Evolutionary conservation across 1,284 basidiomycete species (phyloP).

Genomic region (Erythrobasidium hasegawianum): DNA sequence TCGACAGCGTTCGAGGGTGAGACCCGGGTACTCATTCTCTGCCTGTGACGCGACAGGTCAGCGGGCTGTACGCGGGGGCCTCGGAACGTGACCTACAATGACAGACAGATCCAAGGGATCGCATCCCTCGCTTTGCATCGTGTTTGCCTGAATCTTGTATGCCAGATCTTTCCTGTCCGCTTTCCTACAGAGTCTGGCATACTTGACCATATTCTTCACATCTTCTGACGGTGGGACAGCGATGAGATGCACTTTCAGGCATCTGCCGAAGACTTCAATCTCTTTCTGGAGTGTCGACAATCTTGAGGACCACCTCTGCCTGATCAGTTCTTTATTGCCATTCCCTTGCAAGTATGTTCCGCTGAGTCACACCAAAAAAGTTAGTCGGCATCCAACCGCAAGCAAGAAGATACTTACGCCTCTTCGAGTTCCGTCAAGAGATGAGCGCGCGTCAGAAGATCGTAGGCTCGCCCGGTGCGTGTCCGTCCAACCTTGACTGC

Average conservation of each 20-base stretch:
- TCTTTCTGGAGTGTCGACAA: constrained; percentile 14
- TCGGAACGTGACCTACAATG: neutral
- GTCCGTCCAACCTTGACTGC: constrained; percentile 15
- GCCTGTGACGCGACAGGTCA: constrained; percentile 1
- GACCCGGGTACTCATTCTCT: constrained; percentile 24
- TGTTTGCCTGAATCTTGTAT: constrained; percentile 15
- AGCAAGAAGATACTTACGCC: constrained; percentile 6
- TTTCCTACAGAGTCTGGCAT: constrained; percentile 23
- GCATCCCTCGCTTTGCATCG: neutral
- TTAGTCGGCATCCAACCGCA: neutral
- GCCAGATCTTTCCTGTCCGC: constrained; percentile 26
- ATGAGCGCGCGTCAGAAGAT: constrained; percentile 26
- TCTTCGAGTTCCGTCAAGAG: constrained; percentile 33
- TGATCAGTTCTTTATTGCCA: constrained; percentile 5
- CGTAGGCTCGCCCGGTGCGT: constrained; percentile 23
- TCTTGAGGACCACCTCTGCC: constrained; percentile 10
- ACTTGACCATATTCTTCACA: constrained; percentile 18
- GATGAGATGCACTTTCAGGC: constrained; percentile 18
- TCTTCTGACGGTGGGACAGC: constrained; percentile 20
- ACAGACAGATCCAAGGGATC: constrained; percentile 23
- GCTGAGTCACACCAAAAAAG: neutral
- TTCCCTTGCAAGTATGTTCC: constrained; percentile 2
- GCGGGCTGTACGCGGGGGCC: too few relatives aligned
- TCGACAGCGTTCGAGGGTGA: constrained; percentile 26
- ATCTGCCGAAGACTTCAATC: constrained; percentile 18